Base-by-base conservation (phyloP, 2,329 filamentous ascomycete species). In the Malbranchea cinnamomea region DNA sequence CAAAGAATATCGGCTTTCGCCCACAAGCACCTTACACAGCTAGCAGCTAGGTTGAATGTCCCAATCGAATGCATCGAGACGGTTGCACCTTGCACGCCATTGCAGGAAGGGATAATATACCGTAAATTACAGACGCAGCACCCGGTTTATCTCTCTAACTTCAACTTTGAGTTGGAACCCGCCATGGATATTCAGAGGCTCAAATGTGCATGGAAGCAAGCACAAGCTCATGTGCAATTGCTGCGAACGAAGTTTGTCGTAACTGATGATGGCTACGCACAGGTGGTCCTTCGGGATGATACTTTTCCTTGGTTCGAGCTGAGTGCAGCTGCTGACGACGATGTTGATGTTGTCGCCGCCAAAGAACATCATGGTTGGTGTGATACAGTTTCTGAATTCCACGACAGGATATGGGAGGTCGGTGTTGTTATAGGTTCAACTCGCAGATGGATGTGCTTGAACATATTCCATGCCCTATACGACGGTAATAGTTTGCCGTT, bases 21-120 rank as follows among this genome's bases (percentile, higher is more conserved):
- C 8, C 75, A 83, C 41, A 66, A 65, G 30, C 62, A 82, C 48
- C 58, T 64, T 4, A 53, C 63, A 7, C 41, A 51, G 5, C 63
- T 69, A 5, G 69, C 68, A 11, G 58, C 59, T 5, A 52, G 59
- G 3, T 56, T 92, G 0, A 52, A 53, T 0, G 38, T 76, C 2
- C 43, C 57, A 1, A 50, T 59, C 1, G 46, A 54, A 4, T 59
- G 72, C 1, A 66, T 93, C 6, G 78, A 89, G 45, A 69, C 71
- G 34, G 69, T 93, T 30, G 72, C 72, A 0, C 85, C 84, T 3
- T 93, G 85, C 47, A 91, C 85, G 1, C 70, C 84, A 0, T 58
- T 93, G 1, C 85, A 94, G 45, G 73, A 87, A 48, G 85, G 84
- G 0, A 87, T 94, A 60, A 71, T 93, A 28, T 77, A 78, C 4